Conservation (phyloP, 306 rosid species). For the Mucuna pruriens region DNA sequence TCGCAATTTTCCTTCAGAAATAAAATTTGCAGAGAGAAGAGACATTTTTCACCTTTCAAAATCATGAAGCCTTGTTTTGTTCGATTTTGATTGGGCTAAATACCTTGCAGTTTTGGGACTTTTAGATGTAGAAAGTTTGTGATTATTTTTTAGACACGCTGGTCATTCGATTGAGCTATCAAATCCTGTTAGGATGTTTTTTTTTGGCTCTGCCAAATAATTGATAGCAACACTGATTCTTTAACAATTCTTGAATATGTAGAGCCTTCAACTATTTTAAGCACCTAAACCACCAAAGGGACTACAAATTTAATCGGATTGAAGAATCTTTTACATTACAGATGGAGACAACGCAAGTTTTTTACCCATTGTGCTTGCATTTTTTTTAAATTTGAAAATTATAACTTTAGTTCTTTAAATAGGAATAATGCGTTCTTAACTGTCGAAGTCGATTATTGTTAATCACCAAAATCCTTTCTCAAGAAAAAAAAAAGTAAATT, state of each 20-base stretch:
- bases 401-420: neutral
- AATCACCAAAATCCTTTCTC: neutral
- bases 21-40: constrained; percentile 51
- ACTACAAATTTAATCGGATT: neutral
- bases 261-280: constrained; percentile 12
- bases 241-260: constrained; percentile 36
- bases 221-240: constrained; percentile 58
- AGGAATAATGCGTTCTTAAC: neutral
- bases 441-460: neutral
- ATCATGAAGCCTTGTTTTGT: constrained; percentile 49
- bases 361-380: neutral
- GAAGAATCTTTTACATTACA: neutral
- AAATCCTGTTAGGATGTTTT: constrained; percentile 43
- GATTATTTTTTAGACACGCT: constrained; percentile 54
- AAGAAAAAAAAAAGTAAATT: neutral
- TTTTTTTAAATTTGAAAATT: too few species aligned
- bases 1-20: constrained; percentile 51
- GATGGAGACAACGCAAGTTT: neutral
- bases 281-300: neutral
- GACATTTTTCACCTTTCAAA: constrained; percentile 54
- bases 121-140: constrained; percentile 47
- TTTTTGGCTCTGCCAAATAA: constrained; percentile 60
- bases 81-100: constrained; percentile 51
- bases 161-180: constrained; percentile 48
- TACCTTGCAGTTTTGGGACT: constrained; percentile 49